Evolutionary conservation across 2,329 filamentous ascomycete genomes (phyloP).

Genomic region (Aureobasidium leucospermi): DNA sequence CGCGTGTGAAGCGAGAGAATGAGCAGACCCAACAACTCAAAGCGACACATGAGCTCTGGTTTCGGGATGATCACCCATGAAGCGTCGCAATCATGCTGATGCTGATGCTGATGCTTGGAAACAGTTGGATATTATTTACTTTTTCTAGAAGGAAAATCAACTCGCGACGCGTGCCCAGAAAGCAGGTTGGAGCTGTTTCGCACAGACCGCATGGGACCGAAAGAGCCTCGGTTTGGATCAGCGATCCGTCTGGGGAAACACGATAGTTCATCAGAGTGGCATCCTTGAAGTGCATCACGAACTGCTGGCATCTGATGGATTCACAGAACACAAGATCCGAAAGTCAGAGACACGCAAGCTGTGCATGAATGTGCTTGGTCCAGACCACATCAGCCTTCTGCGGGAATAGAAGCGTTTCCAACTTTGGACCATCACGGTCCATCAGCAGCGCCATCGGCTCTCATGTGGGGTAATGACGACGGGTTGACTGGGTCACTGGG

Average conservation of each 20-base stretch:
- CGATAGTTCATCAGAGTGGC: background rate
- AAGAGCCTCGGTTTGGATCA: background rate
- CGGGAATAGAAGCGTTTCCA: slow-evolving; percentile 2
- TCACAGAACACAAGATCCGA: background rate
- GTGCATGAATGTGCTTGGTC: background rate
- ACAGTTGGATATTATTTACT: slow-evolving; percentile 5
- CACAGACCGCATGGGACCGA: background rate
- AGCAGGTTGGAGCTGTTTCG: background rate
- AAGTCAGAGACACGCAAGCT: background rate
- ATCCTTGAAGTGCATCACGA: background rate
- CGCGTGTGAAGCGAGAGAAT: slow-evolving; percentile 12
- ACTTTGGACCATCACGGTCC: background rate
- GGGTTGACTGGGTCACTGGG: background rate
- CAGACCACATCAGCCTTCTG: background rate
- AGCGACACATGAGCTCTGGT: slow-evolving; percentile 10
- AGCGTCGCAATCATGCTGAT: slow-evolving; percentile 4
- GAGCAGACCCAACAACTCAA: slow-evolving; percentile 9
- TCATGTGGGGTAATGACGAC: slow-evolving; percentile 7
- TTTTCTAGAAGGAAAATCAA: slow-evolving; percentile 12
- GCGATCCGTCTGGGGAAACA: slow-evolving; percentile 1
- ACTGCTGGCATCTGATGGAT: background rate
- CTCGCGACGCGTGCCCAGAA: background rate
- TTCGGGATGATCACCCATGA: background rate
- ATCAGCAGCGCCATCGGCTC: slow-evolving; percentile 7
- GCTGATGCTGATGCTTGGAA: background rate